Evolutionary conservation across 495 filamentous ascomycete genomes (phyloP).

Genomic region (Chaetomium fimeti): DNA sequence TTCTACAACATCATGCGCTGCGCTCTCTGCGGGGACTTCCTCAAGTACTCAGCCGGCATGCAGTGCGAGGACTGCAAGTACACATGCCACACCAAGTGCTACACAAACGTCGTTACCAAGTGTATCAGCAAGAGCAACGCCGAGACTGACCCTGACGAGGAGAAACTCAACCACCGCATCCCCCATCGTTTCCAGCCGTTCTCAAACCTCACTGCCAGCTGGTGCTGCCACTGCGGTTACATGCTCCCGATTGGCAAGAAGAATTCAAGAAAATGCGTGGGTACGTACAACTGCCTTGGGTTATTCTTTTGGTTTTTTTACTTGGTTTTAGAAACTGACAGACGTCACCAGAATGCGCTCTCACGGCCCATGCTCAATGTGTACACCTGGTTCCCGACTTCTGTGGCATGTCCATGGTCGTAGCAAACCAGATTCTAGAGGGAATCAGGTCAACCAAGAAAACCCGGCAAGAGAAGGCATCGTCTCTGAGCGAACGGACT

Average conservation of each 20-base stretch:
- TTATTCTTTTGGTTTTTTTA: conserved; percentile 1
- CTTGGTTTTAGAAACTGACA: conserved; percentile 24
- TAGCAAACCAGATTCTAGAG: conserved; percentile 86
- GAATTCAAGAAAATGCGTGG: conserved; percentile 85
- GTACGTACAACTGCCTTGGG: conserved; percentile 48
- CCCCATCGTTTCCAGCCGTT: conserved; percentile 94
- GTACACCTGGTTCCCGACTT: conserved; percentile 97
- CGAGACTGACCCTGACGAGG: conserved; percentile 95
- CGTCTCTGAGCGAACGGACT: conserved; percentile 63
- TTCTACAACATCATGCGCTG: conserved; percentile 99
- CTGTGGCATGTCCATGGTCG: conserved; percentile 98
- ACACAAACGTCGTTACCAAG: conserved; percentile 96
- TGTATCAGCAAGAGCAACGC: conserved; percentile 99
- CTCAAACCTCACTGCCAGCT: conserved; percentile 95
- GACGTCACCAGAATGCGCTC: conserved; percentile 69
- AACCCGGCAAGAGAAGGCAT: conserved; percentile 47
- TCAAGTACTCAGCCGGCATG: conserved; percentile 98
- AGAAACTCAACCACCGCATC: conserved; percentile 99
- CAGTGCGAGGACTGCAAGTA: conserved; percentile 99
- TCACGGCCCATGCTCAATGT: conserved; percentile 88
- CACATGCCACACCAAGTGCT: conserved; percentile 97
- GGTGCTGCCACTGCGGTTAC: conserved; percentile 99
- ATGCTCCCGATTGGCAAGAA: conserved; percentile 95
- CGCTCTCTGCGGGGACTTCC: conserved; percentile 94
- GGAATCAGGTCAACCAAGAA: conserved; percentile 62